A percentile compares a stretch with the other conserved stretches of the same genome.
Conservation (phyloP, 176 grass and related monocot genomes). For the Musa schizocarpa region DNA sequence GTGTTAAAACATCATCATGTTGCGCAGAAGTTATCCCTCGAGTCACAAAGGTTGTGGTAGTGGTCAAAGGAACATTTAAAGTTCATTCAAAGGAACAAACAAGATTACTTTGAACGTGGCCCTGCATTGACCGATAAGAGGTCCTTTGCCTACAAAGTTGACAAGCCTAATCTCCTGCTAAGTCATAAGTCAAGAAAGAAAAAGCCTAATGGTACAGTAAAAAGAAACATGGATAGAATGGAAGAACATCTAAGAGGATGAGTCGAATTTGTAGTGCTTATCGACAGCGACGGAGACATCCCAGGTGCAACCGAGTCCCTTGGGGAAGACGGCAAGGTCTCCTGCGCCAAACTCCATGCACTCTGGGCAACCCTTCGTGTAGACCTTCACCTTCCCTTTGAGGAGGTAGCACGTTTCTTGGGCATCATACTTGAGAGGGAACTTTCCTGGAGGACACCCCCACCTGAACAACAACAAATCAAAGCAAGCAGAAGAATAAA, state of each 20-base stretch:
- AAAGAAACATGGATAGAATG: not conserved
- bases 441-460: slow-evolving; percentile 81
- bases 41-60: not conserved
- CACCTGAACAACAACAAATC: slow-evolving; percentile 26
- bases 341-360: slow-evolving; percentile 86
- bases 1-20: too few species aligned
- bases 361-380: slow-evolving; percentile 58
- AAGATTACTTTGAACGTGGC: not conserved
- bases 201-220: not conserved
- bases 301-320: slow-evolving; percentile 93
- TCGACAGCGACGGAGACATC: slow-evolving; percentile 69
- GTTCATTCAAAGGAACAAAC: not conserved
- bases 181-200: too few species aligned
- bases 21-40: too few species aligned
- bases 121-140: not conserved
- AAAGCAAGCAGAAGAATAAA: not conserved
- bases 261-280: slow-evolving; percentile 95
- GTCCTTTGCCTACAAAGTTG: not conserved
- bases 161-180: not conserved
- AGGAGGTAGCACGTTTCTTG: slow-evolving; percentile 83
- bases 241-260: slow-evolving; percentile 18
- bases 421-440: slow-evolving; percentile 74
- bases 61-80: not conserved
- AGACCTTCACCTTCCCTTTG: slow-evolving; percentile 68
- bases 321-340: slow-evolving; percentile 87